phyloP scores from a whole-genome alignment of 306 rosid species.

The Cicer pinnatifidum region DNA sequence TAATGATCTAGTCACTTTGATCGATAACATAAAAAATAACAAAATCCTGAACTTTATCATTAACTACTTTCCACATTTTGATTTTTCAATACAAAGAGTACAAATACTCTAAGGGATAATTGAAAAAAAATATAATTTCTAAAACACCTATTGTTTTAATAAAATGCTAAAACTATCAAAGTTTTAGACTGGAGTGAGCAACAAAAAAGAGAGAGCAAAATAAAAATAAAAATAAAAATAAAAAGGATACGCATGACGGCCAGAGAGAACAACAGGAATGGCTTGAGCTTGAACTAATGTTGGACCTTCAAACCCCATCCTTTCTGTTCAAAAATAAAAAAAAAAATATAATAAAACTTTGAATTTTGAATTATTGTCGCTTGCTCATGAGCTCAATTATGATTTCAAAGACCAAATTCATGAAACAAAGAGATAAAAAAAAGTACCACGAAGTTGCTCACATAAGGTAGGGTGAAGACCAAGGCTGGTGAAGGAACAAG shows the following conservation, averaged over 20 bases:
- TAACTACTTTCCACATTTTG: neutral
- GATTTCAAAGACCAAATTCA: neutral
- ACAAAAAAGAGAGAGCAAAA: neutral
- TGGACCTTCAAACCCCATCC: conserved; percentile 82
- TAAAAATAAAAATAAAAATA: neutral
- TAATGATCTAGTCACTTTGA: too few relatives aligned
- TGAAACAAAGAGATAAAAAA: neutral
- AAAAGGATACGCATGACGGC: conserved; percentile 77
- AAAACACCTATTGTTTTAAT: too few relatives aligned
- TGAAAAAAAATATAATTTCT: too few relatives aligned
- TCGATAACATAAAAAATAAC: too few relatives aligned
- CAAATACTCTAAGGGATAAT: neutral
- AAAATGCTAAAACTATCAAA: too few relatives aligned
- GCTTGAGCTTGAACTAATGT: conserved; percentile 87
- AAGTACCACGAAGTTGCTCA: conserved; percentile 75
- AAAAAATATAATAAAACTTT: neutral
- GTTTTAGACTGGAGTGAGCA: too few relatives aligned
- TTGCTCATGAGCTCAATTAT: neutral
- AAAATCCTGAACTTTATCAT: neutral
- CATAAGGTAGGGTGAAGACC: conserved; percentile 78
- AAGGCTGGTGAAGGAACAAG: conserved; percentile 81
- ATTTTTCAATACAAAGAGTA: neutral
- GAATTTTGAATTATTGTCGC: neutral
- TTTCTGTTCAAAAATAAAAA: conserved; percentile 50
- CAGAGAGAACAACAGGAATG: conserved; percentile 77